Evolutionary conservation across 2,329 filamentous ascomycete genomes (phyloP).

Genomic region (Anthostomella pinea): DNA sequence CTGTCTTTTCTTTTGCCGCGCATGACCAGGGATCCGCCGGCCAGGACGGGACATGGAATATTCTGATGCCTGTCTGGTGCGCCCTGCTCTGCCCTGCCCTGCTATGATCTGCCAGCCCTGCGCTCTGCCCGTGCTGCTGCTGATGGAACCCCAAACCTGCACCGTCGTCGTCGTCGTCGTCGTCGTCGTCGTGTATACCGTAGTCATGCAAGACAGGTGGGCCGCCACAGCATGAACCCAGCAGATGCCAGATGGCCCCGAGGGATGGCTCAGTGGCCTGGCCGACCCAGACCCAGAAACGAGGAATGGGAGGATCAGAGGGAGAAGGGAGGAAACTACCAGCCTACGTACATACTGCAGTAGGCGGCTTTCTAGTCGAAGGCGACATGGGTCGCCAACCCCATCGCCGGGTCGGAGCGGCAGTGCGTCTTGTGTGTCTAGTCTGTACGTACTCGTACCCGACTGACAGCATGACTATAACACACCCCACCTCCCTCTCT

Average conservation of each 20-base stretch:
- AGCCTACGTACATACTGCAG: not conserved
- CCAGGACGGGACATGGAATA: conserved; percentile 22
- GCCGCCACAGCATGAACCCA: too few relatives aligned
- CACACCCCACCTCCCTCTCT: conserved; percentile 51
- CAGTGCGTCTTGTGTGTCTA: not conserved
- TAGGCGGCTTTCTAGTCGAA: conserved; percentile 14
- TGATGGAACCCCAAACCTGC: too few relatives aligned
- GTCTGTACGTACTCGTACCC: conserved; percentile 8
- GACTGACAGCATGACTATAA: too few relatives aligned
- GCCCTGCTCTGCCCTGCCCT: not conserved
- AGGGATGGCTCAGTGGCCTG: too few relatives aligned
- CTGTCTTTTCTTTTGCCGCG: conserved; percentile 11
- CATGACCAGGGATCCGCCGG: conserved; percentile 23
- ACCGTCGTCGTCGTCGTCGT: too few relatives aligned
- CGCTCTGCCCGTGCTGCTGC: conserved; percentile 9
- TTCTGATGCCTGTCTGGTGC: conserved; percentile 17
- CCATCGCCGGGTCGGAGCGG: conserved; percentile 11
- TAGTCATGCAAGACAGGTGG: too few relatives aligned
- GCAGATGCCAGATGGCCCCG: too few relatives aligned
- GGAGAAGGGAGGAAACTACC: too few relatives aligned
- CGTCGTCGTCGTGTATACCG: too few relatives aligned
- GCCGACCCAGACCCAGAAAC: too few relatives aligned
- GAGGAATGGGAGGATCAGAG: too few relatives aligned
- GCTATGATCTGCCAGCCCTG: not conserved
- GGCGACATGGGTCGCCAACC: conserved; percentile 2